These are phyloP conservation scores for Wickerhamomyces pijperi DNA, from an alignment of 805 yeast genomes.

Conservation along the genomic window DNA sequence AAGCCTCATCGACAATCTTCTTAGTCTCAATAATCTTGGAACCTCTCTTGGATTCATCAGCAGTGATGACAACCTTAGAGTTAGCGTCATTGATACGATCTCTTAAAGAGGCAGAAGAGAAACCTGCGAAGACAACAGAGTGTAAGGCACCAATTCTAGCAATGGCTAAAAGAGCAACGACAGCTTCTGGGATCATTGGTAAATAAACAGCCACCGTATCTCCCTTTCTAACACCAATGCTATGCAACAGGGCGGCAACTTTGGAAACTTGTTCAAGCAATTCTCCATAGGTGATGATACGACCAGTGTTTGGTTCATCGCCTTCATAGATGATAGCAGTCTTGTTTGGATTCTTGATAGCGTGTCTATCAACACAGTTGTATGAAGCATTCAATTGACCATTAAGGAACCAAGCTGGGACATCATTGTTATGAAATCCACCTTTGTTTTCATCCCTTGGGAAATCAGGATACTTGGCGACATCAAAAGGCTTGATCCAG, in stretches of 20 bases:
- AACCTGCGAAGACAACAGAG: slow-evolving; percentile 95
- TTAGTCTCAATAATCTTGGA: slow-evolving; percentile 88
- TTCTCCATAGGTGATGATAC: slow-evolving; percentile 74
- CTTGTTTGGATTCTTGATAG: slow-evolving; percentile 76
- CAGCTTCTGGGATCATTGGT: slow-evolving; percentile 97
- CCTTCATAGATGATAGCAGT: slow-evolving; percentile 86
- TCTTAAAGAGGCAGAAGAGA: slow-evolving; percentile 81
- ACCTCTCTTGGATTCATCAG: slow-evolving; percentile 94
- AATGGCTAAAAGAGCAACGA: slow-evolving; percentile 88
- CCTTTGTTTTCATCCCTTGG: slow-evolving; percentile 14
- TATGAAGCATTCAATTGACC: slow-evolving; percentile 90
- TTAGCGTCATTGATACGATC: slow-evolving; percentile 88
- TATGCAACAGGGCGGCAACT: slow-evolving; percentile 72
- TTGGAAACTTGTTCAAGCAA: slow-evolving; percentile 74
- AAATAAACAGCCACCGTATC: slow-evolving; percentile 93
- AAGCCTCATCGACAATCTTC: slow-evolving; percentile 91
- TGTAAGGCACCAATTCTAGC: slow-evolving; percentile 92
- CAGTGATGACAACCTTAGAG: slow-evolving; percentile 79
- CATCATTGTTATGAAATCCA: slow-evolving; percentile 48
- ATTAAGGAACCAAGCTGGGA: slow-evolving; percentile 85
- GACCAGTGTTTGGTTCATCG: slow-evolving; percentile 71
- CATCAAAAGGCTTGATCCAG: slow-evolving; percentile 74
- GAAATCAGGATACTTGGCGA: slow-evolving; percentile 43
- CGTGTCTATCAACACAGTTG: slow-evolving; percentile 95
- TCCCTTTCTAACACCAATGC: slow-evolving; percentile 86